phyloP scores from a whole-genome alignment of 192 early-diverging fungal species.

The Coemansia sp. region DNA sequence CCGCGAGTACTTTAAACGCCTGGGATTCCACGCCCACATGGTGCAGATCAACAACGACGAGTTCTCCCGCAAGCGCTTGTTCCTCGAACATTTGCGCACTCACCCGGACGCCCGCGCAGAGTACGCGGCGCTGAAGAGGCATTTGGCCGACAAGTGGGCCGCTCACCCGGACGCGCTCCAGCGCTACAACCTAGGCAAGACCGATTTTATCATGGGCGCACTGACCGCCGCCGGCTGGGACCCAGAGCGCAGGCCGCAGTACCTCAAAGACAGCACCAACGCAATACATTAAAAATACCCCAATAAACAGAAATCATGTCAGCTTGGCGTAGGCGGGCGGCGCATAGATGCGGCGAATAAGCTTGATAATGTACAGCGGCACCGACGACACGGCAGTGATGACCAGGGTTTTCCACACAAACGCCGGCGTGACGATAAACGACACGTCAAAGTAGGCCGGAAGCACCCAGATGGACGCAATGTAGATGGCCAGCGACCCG shows the following conservation, averaged over 20 bases:
- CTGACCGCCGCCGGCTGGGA: conserved; percentile 11
- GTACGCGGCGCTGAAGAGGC: too few relatives aligned
- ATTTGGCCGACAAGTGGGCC: too few relatives aligned
- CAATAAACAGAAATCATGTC: conserved; percentile 31
- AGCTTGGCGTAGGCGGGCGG: conserved; percentile 91
- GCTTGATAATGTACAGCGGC: conserved; percentile 83
- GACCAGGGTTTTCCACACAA: conserved; percentile 86
- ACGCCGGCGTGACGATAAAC: conserved; percentile 80
- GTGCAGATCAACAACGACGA: conserved; percentile 2
- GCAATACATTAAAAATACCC: background rate
- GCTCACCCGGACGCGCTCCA: too few relatives aligned
- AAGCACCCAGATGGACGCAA: conserved; percentile 83
- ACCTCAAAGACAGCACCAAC: too few relatives aligned
- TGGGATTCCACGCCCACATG: conserved; percentile 10
- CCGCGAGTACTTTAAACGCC: conserved; percentile 15
- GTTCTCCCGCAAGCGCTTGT: conserved; percentile 7
- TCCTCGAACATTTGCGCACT: conserved; percentile 6
- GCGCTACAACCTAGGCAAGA: conserved; percentile 13
- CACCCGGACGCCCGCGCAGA: background rate
- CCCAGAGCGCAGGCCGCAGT: background rate
- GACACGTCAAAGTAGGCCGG: conserved; percentile 86
- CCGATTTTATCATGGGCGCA: conserved; percentile 13
- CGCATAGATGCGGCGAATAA: conserved; percentile 68
- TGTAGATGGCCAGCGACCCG: conserved; percentile 75
- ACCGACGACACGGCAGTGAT: conserved; percentile 84